phyloP scores from a whole-genome alignment of 352 stramenopile species.

The Hyaloperonospora arabidopsidis region DNA sequence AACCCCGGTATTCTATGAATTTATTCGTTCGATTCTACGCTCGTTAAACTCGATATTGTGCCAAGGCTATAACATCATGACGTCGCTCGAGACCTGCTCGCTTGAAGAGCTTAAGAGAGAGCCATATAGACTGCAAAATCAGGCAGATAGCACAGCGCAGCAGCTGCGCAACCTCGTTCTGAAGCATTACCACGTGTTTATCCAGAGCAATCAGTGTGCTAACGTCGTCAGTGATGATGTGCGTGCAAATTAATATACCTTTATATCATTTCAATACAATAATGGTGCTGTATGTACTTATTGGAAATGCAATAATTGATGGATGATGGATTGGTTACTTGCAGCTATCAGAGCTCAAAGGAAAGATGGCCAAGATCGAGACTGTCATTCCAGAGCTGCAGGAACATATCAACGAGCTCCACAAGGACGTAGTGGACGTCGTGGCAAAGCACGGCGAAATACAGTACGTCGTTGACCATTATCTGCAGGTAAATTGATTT shows the following conservation, averaged over 20 bases:
- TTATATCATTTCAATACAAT: slow-evolving; percentile 9
- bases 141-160: slow-evolving; percentile 68
- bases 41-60: neutral
- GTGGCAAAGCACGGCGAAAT: slow-evolving; percentile 74
- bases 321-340: neutral
- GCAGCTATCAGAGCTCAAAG: slow-evolving; percentile 58
- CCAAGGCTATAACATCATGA: slow-evolving; percentile 1
- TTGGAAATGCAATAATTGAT: no score
- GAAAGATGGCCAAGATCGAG: slow-evolving; percentile 51
- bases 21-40: no score
- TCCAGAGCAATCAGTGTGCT: slow-evolving; percentile 85
- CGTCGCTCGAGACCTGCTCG: slow-evolving; percentile 44
- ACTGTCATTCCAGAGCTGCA: slow-evolving; percentile 49
- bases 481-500: slow-evolving; percentile 48
- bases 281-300: no score
- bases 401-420: slow-evolving; percentile 38
- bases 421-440: slow-evolving; percentile 45
- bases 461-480: slow-evolving; percentile 87
- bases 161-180: slow-evolving; percentile 75
- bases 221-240: slow-evolving; percentile 75
- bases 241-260: slow-evolving; percentile 5
- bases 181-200: slow-evolving; percentile 88
- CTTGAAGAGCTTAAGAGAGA: slow-evolving; percentile 83
- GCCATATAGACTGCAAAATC: slow-evolving; percentile 70
- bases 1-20: no score